A percentile compares a stretch with the other conserved stretches of the same genome.
Evolutionary conservation across 352 stramenopile genomes (phyloP).

Genomic region (Phytophthora podocarpi): DNA sequence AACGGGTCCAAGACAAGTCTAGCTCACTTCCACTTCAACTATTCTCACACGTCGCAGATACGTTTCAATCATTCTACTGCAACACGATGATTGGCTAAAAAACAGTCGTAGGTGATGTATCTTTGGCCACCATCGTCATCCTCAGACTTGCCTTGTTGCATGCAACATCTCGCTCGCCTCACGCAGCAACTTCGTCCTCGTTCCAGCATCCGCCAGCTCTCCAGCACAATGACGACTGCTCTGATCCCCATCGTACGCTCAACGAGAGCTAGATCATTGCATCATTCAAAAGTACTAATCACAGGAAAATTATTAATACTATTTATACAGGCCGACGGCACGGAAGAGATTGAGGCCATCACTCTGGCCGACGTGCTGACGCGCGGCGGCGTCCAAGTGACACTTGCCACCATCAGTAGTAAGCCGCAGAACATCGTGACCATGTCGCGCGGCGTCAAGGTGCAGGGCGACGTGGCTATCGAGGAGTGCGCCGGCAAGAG

Average conservation of each 20-base stretch:
- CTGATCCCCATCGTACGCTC: conserved; percentile 44
- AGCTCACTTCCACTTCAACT: no score
- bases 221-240: conserved; percentile 32
- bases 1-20: no score
- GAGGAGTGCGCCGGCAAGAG: conserved; percentile 55
- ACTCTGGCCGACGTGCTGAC: conserved; percentile 76
- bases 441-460: conserved; percentile 74
- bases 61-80: neutral
- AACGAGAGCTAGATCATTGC: neutral
- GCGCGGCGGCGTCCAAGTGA: conserved; percentile 70
- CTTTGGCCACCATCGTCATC: conserved; percentile 15
- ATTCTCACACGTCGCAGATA: no score
- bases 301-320: no score
- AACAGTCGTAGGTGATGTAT: conserved; percentile 1
- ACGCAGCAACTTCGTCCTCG: conserved; percentile 2
- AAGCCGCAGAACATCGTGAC: conserved; percentile 70
- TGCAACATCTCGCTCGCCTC: conserved; percentile 13
- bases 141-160: conserved; percentile 3
- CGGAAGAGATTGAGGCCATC: conserved; percentile 84
- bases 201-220: neutral
- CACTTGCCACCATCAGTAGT: conserved; percentile 60
- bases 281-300: conserved; percentile 3
- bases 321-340: conserved; percentile 65
- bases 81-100: conserved; percentile 5
- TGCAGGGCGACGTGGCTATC: conserved; percentile 74